Conservation (phyloP, 2,329 filamentous ascomycete genomes). For the Pseudocercospora eumusae region DNA sequence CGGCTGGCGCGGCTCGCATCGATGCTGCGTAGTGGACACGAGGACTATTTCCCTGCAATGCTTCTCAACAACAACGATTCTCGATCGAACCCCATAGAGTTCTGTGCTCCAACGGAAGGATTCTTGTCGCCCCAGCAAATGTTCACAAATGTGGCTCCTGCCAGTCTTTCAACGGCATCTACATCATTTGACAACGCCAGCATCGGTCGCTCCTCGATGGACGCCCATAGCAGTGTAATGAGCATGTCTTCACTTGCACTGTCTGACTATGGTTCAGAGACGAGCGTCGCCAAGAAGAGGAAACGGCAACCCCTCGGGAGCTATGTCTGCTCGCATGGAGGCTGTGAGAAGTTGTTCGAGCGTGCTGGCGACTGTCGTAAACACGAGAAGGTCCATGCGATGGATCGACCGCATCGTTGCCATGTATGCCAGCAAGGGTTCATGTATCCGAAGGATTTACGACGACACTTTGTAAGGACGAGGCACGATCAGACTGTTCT, state of each 20-base stretch:
- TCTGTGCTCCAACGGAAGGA: too few species aligned
- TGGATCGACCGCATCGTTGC: slow-evolving; percentile 19
- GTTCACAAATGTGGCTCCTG: not conserved
- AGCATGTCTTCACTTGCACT: slow-evolving; percentile 3
- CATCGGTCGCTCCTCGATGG: slow-evolving; percentile 18
- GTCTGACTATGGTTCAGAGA: slow-evolving; percentile 21
- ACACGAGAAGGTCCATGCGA: slow-evolving; percentile 25
- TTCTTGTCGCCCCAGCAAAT: not conserved
- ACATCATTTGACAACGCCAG: not conserved
- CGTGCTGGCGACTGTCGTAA: slow-evolving; percentile 25
- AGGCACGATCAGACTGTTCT: slow-evolving; percentile 1
- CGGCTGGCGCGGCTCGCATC: slow-evolving; percentile 14
- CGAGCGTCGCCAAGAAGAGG: slow-evolving; percentile 20
- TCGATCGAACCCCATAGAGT: too few species aligned
- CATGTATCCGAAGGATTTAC: slow-evolving; percentile 25
- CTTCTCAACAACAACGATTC: not conserved
- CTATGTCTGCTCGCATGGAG: slow-evolving; percentile 14
- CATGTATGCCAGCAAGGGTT: slow-evolving; percentile 17
- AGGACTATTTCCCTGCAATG: not conserved
- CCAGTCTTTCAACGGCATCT: not conserved
- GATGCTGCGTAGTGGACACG: not conserved
- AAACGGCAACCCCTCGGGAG: slow-evolving; percentile 21
- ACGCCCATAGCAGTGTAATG: slow-evolving; percentile 14
- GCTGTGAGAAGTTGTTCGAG: slow-evolving; percentile 22
- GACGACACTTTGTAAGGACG: slow-evolving; percentile 19